Conservation (phyloP, 805 yeast species). For the Maudiozyma barnettii region DNA sequence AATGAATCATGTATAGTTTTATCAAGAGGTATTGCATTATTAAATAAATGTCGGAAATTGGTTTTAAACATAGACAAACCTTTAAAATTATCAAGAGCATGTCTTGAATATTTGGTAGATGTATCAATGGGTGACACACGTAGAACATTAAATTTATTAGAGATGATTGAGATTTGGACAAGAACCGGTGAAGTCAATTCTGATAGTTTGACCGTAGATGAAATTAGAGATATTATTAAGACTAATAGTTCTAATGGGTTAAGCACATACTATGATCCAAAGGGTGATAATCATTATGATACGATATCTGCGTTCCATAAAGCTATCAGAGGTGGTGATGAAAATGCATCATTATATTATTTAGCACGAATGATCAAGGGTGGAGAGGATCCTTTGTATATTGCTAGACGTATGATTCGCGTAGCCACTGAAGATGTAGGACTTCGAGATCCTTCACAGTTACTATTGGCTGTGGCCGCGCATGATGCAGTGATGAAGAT, state of each 20-base stretch:
- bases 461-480: slow-evolving; percentile 80
- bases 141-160: slow-evolving; percentile 70
- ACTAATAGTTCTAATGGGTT: slow-evolving; percentile 37
- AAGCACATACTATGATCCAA: slow-evolving; percentile 53
- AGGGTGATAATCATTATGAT: slow-evolving; percentile 91
- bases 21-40: slow-evolving; percentile 44
- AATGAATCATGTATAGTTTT: slow-evolving; percentile 47
- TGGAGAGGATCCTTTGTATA: slow-evolving; percentile 88
- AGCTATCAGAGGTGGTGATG: slow-evolving; percentile 78
- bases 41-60: slow-evolving; percentile 52
- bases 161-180: slow-evolving; percentile 62
- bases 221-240: slow-evolving; percentile 35
- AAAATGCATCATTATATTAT: slow-evolving; percentile 84
- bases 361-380: slow-evolving; percentile 81
- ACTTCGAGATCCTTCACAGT: slow-evolving; percentile 64
- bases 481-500: slow-evolving; percentile 81
- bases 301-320: slow-evolving; percentile 94
- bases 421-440: slow-evolving; percentile 97
- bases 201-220: slow-evolving; percentile 15
- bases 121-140: slow-evolving; percentile 86
- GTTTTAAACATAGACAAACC: slow-evolving; percentile 32
- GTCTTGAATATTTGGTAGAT: slow-evolving; percentile 58
- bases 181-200: slow-evolving; percentile 30
- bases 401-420: slow-evolving; percentile 84
- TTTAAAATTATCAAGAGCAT: slow-evolving; percentile 44